Evolutionary conservation across 257 asterid genomes (phyloP), one percentile per base, ranked within the genome.

Genomic region (Scutellaria baicalensis): DNA sequence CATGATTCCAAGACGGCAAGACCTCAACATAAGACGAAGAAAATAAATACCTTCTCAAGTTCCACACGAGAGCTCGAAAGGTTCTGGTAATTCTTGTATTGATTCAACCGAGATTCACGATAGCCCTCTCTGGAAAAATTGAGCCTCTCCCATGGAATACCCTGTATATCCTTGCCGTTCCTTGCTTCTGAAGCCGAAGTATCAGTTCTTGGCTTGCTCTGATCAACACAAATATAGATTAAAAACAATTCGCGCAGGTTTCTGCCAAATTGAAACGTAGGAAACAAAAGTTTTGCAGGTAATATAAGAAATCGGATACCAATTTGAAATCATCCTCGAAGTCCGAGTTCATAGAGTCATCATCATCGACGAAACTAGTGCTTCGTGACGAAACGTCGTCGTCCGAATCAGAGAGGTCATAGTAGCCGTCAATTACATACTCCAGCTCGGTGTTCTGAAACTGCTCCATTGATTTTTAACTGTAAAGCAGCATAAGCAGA

Each of bases 141-240:
- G 58, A 91, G 87, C 75, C 95, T 84, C 73, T 87, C 97, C 99
- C 97, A 93, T 1, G 97, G 97, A 63, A 93, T 91, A 57, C 99
- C 99, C 77, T 93, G 99, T 17, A 91, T 89, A 81, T 93, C 99
- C 83, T 93, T 93, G 18, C 99, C 99, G 62, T 87, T 83, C 79
- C 78, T 89, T 27, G 82, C 94, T 65, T 92, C 98, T 52, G 78
- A 39, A 60, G 95, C 96, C n/a, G 96, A 92, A 20, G 96, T 92
- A 75, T 92, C 96, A 35, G 84, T 83, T 77, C 62, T 75, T 38
- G 94, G 71, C 71, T 80, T 76, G 52, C 66, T 68, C 98, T 89
- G 80, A 8, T 57, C 33, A 27, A 27, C 33, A 44, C n/a, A 54
- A 77, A 66, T 1, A 16, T 12, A 65, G 7, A 42, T 17, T 49